Evolutionary conservation across 2,329 filamentous ascomycete species (phyloP).

Genomic region (Pyrenochaeta sp.): DNA sequence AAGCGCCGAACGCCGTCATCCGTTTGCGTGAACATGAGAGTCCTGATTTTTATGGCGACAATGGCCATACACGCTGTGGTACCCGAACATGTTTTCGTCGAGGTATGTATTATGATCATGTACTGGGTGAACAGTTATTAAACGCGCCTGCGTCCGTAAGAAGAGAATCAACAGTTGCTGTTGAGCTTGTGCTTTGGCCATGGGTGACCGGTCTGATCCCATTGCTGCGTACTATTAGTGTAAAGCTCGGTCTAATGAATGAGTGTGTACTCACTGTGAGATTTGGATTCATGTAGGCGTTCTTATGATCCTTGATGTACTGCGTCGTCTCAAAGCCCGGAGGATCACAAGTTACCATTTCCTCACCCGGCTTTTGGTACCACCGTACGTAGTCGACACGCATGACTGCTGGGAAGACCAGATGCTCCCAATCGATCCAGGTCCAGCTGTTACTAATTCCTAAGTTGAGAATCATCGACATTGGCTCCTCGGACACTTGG

Average conservation of each 20-base stretch:
- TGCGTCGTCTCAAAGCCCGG: constrained; percentile 62
- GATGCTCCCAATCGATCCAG: constrained; percentile 54
- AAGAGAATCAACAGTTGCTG: constrained; percentile 45
- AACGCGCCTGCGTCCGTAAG: not conserved
- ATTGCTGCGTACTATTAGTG: constrained; percentile 31
- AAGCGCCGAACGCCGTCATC: not conserved
- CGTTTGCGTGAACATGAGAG: not conserved
- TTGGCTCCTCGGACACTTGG: constrained; percentile 61
- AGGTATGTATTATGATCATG: not conserved
- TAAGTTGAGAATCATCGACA: constrained; percentile 63
- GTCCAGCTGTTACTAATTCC: constrained; percentile 62
- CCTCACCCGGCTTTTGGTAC: constrained; percentile 61
- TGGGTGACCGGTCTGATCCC: constrained; percentile 43
- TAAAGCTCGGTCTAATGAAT: not conserved
- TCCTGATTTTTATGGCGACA: not conserved
- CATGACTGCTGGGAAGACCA: constrained; percentile 62
- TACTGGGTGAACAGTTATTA: too few species aligned
- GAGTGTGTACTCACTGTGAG: constrained; percentile 54
- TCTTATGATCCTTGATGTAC: constrained; percentile 59
- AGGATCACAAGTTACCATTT: constrained; percentile 64
- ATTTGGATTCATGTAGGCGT: constrained; percentile 61
- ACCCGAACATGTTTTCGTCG: not conserved
- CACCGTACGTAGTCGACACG: constrained; percentile 64
- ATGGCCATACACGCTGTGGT: not conserved
- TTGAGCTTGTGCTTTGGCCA: constrained; percentile 58